phyloP scores from a whole-genome alignment of 805 yeast genomes.

The Lachancea sp. region DNA sequence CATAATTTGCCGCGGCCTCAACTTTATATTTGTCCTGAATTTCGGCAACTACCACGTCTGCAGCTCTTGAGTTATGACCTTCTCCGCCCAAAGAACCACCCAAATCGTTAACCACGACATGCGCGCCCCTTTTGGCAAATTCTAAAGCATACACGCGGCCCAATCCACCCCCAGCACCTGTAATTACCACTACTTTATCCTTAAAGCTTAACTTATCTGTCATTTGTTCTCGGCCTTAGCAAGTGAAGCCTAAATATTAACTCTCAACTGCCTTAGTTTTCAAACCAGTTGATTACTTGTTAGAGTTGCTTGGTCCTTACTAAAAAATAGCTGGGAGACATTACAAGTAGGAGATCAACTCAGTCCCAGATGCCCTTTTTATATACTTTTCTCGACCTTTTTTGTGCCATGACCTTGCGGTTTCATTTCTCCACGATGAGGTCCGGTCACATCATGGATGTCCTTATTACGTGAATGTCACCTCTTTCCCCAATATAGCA shows the following conservation, averaged over 20 bases:
- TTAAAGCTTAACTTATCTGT: conserved; percentile 39
- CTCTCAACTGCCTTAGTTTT: not conserved
- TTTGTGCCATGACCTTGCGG: conserved; percentile 1
- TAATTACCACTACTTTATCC: conserved; percentile 83
- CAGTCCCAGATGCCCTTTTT: too few relatives aligned
- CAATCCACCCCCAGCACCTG: conserved; percentile 97
- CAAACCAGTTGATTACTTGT: not conserved
- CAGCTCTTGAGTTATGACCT: conserved; percentile 65
- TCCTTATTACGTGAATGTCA: not conserved
- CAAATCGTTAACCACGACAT: conserved; percentile 89
- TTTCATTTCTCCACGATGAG: not conserved
- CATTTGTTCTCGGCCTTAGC: not conserved
- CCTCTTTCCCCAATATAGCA: not conserved
- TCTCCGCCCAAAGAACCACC: conserved; percentile 79
- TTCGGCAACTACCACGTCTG: conserved; percentile 85
- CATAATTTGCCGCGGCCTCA: conserved; percentile 86
- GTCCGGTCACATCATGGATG: not conserved
- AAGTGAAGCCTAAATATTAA: not conserved
- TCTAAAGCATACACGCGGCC: conserved; percentile 85
- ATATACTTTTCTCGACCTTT: conserved; percentile 2
- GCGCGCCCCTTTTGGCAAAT: conserved; percentile 86
- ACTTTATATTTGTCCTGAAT: conserved; percentile 52
- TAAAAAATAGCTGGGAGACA: too few relatives aligned
- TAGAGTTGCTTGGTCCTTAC: too few relatives aligned
- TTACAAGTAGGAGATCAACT: too few relatives aligned